Percentiles rank a stretch among this genome's conserved stretches.
phyloP scores from a whole-genome alignment of 1,139 yeast species.

The Candida dubliniensis region DNA sequence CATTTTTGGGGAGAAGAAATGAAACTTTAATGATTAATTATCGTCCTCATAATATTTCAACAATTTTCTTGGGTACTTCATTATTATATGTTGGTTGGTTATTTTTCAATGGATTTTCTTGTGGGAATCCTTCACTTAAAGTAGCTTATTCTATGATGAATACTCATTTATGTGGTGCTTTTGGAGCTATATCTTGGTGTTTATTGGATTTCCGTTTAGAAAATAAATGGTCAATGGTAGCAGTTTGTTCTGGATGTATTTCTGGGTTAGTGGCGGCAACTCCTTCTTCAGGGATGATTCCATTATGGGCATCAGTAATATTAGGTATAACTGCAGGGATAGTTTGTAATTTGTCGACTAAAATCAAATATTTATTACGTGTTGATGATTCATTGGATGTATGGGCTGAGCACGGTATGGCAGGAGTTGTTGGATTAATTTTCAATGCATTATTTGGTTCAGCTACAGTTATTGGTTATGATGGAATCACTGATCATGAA shows the following conservation, averaged over 20 bases:
- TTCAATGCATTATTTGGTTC: conserved; percentile 90
- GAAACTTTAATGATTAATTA: conserved; percentile 84
- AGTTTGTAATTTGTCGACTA: conserved; percentile 87
- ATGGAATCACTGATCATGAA: conserved; percentile 72
- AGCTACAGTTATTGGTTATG: conserved; percentile 85
- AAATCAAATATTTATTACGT: conserved; percentile 73
- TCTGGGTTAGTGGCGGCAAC: conserved; percentile 97
- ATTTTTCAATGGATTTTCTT: conserved; percentile 84
- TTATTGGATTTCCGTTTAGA: conserved; percentile 84
- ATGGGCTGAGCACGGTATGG: conserved; percentile 97
- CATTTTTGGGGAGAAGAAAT: conserved; percentile 79
- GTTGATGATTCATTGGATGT: conserved; percentile 95
- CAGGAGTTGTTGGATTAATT: conserved; percentile 84
- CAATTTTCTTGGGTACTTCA: conserved; percentile 77
- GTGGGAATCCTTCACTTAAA: conserved; percentile 62
- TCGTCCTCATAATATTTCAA: conserved; percentile 91
- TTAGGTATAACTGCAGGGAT: conserved; percentile 81
- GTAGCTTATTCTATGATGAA: conserved; percentile 87
- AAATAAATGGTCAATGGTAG: conserved; percentile 91
- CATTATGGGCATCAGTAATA: conserved; percentile 87
- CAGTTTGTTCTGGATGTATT: conserved; percentile 90
- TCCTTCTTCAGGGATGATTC: conserved; percentile 88
- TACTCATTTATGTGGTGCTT: conserved; percentile 84
- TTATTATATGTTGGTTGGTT: conserved; percentile 76
- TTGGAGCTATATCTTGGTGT: conserved; percentile 94